Evolutionary conservation across 2,329 filamentous ascomycete genomes (phyloP), one percentile per base, ranked within the genome.

Genomic region (Coniochaeta sp.): DNA sequence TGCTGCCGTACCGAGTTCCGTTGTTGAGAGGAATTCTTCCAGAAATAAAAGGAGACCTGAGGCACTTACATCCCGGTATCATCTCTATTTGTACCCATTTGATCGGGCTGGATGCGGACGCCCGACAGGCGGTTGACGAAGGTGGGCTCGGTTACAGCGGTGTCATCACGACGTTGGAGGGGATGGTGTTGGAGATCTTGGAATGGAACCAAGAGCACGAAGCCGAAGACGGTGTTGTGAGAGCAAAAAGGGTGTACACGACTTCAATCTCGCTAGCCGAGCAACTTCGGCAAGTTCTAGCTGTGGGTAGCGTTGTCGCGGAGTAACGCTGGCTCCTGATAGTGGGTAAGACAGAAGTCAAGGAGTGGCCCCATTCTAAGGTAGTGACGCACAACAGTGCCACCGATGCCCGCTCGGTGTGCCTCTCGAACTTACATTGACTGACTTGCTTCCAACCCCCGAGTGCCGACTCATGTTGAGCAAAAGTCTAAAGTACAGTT

Each of bases 101-200:
- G 31, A 54, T 74, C 6, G 62, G 68, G 5, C 67, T 69, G 32
- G 71, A 74, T 51, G 57, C 56, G 10, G 57, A 61, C 42, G 72
- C 72, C 6, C 62, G 64, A 56, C 67, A 57, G 55, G 56, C 59
- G 6, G 62, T 69, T 1, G 65, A 63, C 27, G 64, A 72, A 8
- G 72, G 72, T 0, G 72, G 72, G 0, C 55, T 77, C 24, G 74
- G 71, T 10, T 75, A 75, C 48, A 51, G 50, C 46, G 64, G 61
- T 3, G 61, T 63, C 7, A 68, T 63, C 46, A 69, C 60, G 9
- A 69, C 67, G 6, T 53, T 76, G 22, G 70, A 75, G 57, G 72
- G 71, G 1, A 57, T 74, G 20, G 70, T 67, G 50, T 64, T 66
- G 57, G 65, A 71, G 57, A 51, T 75, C 12, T 56, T 59, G 6